Percentiles rank a stretch among this genome's conserved stretches.
phyloP scores from a whole-genome alignment of 768 basidiomycete species.

The Russula sp. region DNA sequence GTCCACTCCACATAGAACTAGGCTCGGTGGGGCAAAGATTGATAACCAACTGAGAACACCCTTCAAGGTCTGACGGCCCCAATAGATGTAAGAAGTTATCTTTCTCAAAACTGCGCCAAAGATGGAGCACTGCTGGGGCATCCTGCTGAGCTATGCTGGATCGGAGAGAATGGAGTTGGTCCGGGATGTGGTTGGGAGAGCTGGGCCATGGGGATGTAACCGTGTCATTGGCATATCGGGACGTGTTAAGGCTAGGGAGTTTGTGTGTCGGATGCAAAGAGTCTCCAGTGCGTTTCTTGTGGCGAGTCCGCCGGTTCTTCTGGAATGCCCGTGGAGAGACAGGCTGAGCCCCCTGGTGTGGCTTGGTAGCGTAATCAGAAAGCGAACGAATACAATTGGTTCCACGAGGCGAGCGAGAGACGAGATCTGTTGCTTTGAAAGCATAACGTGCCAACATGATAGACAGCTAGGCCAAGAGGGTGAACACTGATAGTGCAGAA shows the following conservation, averaged over 20 bases:
- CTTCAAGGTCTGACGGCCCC: conserved; percentile 37
- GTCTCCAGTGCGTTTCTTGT: background rate
- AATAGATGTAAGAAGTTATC: conserved; percentile 43
- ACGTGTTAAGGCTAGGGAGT: background rate
- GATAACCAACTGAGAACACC: conserved; percentile 36
- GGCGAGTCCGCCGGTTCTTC: background rate
- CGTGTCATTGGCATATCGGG: background rate
- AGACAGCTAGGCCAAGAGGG: background rate
- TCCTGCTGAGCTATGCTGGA: conserved; percentile 35
- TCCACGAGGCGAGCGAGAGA: background rate
- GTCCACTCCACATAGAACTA: conserved; percentile 7
- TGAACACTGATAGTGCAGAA: background rate
- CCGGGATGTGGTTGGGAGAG: conserved; percentile 28
- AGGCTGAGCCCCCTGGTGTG: background rate
- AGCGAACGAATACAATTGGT: background rate
- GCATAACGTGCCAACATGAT: conserved; percentile 6
- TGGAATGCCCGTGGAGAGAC: background rate
- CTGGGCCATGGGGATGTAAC: background rate
- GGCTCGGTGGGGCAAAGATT: conserved; percentile 26
- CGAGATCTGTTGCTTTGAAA: background rate
- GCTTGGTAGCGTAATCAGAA: background rate
- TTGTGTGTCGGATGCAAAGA: background rate
- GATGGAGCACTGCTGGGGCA: conserved; percentile 26
- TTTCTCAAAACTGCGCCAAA: conserved; percentile 42
- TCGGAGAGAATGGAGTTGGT: conserved; percentile 31